A percentile compares a stretch with the other conserved stretches of the same genome.
Conservation (phyloP, 306 rosid species). For the Urtica urens region DNA sequence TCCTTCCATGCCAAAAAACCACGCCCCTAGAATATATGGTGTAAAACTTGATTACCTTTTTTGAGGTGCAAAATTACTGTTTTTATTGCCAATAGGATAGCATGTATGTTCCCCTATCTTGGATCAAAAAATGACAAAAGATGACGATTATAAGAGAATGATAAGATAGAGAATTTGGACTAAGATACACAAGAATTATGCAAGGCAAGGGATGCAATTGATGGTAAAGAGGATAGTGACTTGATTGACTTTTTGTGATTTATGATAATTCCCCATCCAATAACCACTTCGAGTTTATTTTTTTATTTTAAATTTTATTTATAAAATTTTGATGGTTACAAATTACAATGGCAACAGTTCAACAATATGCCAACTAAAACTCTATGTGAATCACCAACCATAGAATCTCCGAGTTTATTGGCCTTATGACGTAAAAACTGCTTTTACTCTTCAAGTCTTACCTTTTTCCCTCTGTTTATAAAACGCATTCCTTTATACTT, state of each 20-base stretch:
- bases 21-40: neutral
- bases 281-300: neutral
- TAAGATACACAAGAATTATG: neutral
- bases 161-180: neutral
- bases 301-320: neutral
- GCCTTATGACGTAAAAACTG: slow-evolving; percentile 4
- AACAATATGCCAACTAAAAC: slow-evolving; percentile 18
- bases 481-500: too few relatives aligned
- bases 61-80: too few relatives aligned
- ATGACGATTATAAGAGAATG: too few relatives aligned
- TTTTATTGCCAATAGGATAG: too few relatives aligned
- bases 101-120: too few relatives aligned
- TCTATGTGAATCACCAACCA: slow-evolving; percentile 11
- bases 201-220: slow-evolving; percentile 15
- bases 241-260: neutral
- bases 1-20: slow-evolving; percentile 59
- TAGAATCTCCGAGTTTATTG: slow-evolving; percentile 15
- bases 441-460: neutral
- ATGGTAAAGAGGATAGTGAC: neutral
- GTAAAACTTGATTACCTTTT: too few relatives aligned
- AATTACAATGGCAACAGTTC: slow-evolving; percentile 21
- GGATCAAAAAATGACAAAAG: too few relatives aligned
- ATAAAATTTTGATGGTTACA: slow-evolving; percentile 19
- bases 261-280: neutral
- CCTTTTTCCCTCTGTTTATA: neutral